Base-by-base conservation (phyloP, 768 basidiomycete species). In the Termitomyces sp. region DNA sequence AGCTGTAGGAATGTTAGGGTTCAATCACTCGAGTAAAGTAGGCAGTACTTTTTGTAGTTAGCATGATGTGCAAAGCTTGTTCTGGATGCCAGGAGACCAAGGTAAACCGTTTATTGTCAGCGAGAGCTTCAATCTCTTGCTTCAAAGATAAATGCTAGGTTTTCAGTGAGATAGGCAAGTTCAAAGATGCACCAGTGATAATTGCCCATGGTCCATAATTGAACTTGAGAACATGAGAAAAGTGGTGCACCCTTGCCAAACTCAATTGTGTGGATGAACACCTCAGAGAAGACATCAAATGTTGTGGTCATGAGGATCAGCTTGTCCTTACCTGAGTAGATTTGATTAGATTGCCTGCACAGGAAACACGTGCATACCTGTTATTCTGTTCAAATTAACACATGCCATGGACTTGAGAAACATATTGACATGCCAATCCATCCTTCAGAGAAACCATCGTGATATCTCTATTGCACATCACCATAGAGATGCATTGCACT, bases 181-280 rank as follows among this genome's bases (percentile, higher is more conserved):
- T 20, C 2, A 22, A 12, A 33, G 18, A 64, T 67, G 26, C 63
- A 90, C 93, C 97, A 98, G 67, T 98, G 88, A 69, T 97, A 98
- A 68, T 99, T 99, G 32, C 90, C 86, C 7, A 81, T 92, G 1
- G 92, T 90, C 94, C 94, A 99, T 0, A 98, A 75, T 73, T 99
- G 97, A 18, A 98, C 92, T 87, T 44, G 40, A 26, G n/a, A 20
- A 55, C 2, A 24, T 52, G 28, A 69, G 6, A n/a, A 26, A 30
- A 45, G 54, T 26, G n/a, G n/a, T n/a, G n/a, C n/a, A n/a, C n/a
- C n/a, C n/a, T n/a, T n/a, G n/a, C n/a, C n/a, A n/a, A n/a, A n/a
- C n/a, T n/a, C n/a, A n/a, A n/a, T n/a, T n/a, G n/a, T n/a, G n/a
- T n/a, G n/a, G n/a, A n/a, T n/a, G n/a, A n/a, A n/a, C n/a, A n/a